Conservation (phyloP, 208 protist genomes). For the Wallacemonas sp. region DNA sequence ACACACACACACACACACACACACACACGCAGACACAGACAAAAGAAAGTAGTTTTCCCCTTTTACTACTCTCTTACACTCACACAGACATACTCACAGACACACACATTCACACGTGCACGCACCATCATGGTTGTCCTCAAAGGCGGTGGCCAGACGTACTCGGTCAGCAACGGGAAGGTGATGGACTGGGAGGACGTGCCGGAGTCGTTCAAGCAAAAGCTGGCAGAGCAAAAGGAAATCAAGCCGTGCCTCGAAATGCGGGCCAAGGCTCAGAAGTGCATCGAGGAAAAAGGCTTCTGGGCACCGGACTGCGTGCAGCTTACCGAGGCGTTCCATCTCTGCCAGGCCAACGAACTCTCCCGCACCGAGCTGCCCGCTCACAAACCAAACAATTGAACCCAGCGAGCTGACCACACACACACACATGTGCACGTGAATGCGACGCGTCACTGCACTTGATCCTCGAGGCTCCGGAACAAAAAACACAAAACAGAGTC, state of each 20-base stretch:
- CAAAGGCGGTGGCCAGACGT: constrained; percentile 78
- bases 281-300: constrained; percentile 74
- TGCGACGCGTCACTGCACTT: too few relatives aligned
- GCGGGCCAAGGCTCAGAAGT: constrained; percentile 62
- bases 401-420: too few relatives aligned
- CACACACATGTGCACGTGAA: too few relatives aligned
- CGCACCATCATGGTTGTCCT: constrained; percentile 62
- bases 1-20: neutral
- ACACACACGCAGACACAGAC: neutral
- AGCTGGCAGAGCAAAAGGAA: constrained; percentile 58
- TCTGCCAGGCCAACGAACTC: constrained; percentile 72
- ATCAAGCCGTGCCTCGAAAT: constrained; percentile 68
- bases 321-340: constrained; percentile 73
- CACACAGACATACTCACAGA: constrained; percentile 9
- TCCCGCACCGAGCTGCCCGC: constrained; percentile 38
- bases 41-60: neutral
- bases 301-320: constrained; percentile 61
- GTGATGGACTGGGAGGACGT: constrained; percentile 83
- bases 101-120: neutral
- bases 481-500: neutral
- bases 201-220: constrained; percentile 71
- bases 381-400: neutral
- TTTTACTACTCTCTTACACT: neutral
- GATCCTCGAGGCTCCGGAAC: too few relatives aligned
- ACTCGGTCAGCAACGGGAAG: constrained; percentile 70